Base-by-base conservation (phyloP, 176 grass and related monocot species). In the Typha latifolia region DNA sequence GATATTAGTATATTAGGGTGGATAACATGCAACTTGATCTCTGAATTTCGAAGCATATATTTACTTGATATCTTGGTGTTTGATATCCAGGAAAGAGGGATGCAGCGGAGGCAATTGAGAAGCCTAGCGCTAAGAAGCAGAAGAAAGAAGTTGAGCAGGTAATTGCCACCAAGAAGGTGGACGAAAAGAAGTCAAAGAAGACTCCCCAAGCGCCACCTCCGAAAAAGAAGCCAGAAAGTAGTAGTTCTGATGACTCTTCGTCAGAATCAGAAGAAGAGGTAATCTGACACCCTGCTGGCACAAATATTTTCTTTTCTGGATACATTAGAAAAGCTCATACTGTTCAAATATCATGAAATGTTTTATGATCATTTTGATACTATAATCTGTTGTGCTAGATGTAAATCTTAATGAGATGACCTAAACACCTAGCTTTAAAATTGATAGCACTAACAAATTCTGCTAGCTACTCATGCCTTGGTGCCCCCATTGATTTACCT, bases 71-170 rank as follows among this genome's bases (percentile, higher is more conserved):
- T 19, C 14, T 21, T 59, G 53, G 20, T 59, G 22, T 19, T 19
- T 22, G 53, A 21, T 68, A 14, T 62, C 14, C 77, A 96, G 91
- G 83, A 48, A 90, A 96, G 73, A 73, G 87, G 20, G 87, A 82
- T 27, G 87, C 87, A 15, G 81, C 73, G 62, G 81, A 81, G 49
- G 70, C 78, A 74, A 65, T 87, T 69, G 69, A 78, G 74, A 87
- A 87, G 69, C 75, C 76, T 1, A 85, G 72, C 74, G 73, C 84
- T 11, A 96, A 96, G 74, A 96, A 85, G 82, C 63, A 70, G 66
- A 96, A 90, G 87, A 83, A 62, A 27, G 71, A 79, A 27, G 49
- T 61, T n/a, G 16, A 64, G 34, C 22, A 74, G 24, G 48, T 64
- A 63, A 48, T 67, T 10, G 31, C 9, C 0, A 24, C 18, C 16